A percentile compares a stretch with the other conserved stretches of the same genome.
phyloP scores from a whole-genome alignment of 2,329 filamentous ascomycete species.

The Ophiosphaerella narmari region DNA sequence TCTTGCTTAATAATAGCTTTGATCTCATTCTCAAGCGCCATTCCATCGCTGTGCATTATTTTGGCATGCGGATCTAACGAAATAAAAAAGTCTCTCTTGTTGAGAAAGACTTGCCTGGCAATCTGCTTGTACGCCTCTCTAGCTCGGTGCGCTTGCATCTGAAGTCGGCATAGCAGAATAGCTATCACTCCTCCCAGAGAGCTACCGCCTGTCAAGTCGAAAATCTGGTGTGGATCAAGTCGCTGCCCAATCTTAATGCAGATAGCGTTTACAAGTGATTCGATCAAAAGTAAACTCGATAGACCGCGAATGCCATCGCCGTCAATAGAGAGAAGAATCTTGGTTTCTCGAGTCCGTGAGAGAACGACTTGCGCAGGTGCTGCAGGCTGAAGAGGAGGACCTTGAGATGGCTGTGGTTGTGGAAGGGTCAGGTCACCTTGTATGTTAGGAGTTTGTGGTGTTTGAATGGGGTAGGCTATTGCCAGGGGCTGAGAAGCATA shows the following conservation, averaged over 20 bases:
- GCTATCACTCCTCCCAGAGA: conserved; percentile 36
- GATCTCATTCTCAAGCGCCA: conserved; percentile 25
- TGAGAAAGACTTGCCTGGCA: conserved; percentile 27
- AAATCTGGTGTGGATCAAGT: conserved; percentile 36
- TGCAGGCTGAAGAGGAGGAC: conserved; percentile 6
- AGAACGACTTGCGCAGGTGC: conserved; percentile 8
- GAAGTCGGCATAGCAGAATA: conserved; percentile 36
- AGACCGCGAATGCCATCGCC: conserved; percentile 40
- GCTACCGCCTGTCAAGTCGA: conserved; percentile 36
- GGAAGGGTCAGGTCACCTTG: background rate
- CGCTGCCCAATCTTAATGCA: conserved; percentile 31
- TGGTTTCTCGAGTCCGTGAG: conserved; percentile 30
- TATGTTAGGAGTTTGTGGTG: background rate
- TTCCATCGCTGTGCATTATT: conserved; percentile 9
- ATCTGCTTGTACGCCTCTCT: conserved; percentile 36
- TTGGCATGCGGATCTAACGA: conserved; percentile 26
- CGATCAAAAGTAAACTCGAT: conserved; percentile 34
- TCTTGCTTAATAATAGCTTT: conserved; percentile 25
- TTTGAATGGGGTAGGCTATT: background rate
- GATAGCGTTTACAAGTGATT: conserved; percentile 38
- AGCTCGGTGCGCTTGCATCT: conserved; percentile 35
- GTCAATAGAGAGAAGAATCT: conserved; percentile 39
- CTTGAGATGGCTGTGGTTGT: background rate
- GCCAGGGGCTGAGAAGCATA: conserved; percentile 8
- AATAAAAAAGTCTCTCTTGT: conserved; percentile 33